Evolutionary conservation across 805 yeast species (phyloP).

Genomic region (Sungouiozyma intestinalis): DNA sequence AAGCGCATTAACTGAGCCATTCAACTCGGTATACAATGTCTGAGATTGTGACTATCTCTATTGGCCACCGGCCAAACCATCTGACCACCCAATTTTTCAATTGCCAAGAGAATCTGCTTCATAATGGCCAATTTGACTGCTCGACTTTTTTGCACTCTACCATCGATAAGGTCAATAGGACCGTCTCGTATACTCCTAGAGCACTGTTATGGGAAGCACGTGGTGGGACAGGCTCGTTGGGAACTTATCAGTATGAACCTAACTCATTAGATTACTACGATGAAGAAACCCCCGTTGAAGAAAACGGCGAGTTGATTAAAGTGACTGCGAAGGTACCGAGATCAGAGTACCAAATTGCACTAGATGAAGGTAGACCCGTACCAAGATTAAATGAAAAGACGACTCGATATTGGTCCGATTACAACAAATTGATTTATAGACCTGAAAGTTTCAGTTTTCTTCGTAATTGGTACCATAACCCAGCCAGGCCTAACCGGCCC

Average conservation of each 20-base stretch:
- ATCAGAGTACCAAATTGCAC: slow-evolving; percentile 51
- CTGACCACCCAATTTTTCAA: slow-evolving; percentile 75
- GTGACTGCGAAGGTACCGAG: slow-evolving; percentile 33
- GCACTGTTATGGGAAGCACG: slow-evolving; percentile 69
- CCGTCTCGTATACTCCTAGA: slow-evolving; percentile 69
- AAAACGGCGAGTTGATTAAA: slow-evolving; percentile 14
- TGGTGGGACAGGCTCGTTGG: slow-evolving; percentile 67
- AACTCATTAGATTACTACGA: slow-evolving; percentile 17
- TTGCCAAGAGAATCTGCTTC: slow-evolving; percentile 61
- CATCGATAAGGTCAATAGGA: slow-evolving; percentile 29
- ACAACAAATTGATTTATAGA: slow-evolving; percentile 52
- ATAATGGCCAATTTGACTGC: slow-evolving; percentile 32
- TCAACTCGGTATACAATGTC: slow-evolving; percentile 36
- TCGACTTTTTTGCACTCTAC: slow-evolving; percentile 38
- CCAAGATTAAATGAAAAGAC: slow-evolving; percentile 31
- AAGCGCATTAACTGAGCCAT: not conserved
- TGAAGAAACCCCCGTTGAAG: slow-evolving; percentile 4
- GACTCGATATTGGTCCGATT: slow-evolving; percentile 73
- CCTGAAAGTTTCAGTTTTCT: slow-evolving; percentile 50
- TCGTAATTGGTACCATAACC: slow-evolving; percentile 44
- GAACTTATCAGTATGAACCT: slow-evolving; percentile 39
- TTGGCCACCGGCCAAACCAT: slow-evolving; percentile 67
- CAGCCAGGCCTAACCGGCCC: slow-evolving; percentile 19
- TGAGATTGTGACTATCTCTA: slow-evolving; percentile 63
- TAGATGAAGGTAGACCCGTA: slow-evolving; percentile 38